Base-by-base conservation (phyloP, 1,284 basidiomycete species). In the Fomitopsis betulina region DNA sequence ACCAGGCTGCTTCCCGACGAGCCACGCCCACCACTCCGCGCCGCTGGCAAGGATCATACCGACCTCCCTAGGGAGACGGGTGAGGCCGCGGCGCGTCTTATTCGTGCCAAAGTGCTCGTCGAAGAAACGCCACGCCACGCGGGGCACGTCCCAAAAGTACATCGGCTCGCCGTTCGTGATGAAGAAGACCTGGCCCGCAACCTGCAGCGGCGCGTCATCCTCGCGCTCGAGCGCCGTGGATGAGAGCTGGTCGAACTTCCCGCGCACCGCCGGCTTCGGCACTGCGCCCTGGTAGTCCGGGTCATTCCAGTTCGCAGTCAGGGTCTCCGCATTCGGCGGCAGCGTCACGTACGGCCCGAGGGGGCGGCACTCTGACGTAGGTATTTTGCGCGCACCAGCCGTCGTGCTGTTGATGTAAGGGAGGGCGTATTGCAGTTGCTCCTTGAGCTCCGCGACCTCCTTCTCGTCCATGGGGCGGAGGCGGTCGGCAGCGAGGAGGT, bases 81-180 rank as follows among this genome's bases (percentile, higher is more conserved):
- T 78, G 27, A 56, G 32, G 37, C 63, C 32, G 70, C 72, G 40
- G 62, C 65, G 64, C 52, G 63, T 66, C 57, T 65, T 66, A 56
- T 67, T 55, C 55, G 59, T 61, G 33, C 64, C 62, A 58, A 67
- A 68, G 53, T 66, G 76, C 32, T 79, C 77, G 72, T 93, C 91
- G 57, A 94, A 82, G 53, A 84, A 83, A 47, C 83, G 79, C 94
- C 94, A 99, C n/a, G 98, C 76, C 2, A 85, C 76, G 9, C 94
- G 84, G 25, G 89, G 82, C 70, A 97, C 90, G 76, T 98, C 96
- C 96, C 96, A 99, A 77, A 98, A 98, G 70, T 92, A 92, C 58
- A 91, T 82, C 1, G 96, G 96, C 72, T 98, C 96, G 62, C 96
- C 95, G 70, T 98, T 98, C 60, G 96, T 97, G 75, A 99, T 94